Conservation (phyloP, 139 green algal species). For the Mesotaenium endlicherianum region DNA sequence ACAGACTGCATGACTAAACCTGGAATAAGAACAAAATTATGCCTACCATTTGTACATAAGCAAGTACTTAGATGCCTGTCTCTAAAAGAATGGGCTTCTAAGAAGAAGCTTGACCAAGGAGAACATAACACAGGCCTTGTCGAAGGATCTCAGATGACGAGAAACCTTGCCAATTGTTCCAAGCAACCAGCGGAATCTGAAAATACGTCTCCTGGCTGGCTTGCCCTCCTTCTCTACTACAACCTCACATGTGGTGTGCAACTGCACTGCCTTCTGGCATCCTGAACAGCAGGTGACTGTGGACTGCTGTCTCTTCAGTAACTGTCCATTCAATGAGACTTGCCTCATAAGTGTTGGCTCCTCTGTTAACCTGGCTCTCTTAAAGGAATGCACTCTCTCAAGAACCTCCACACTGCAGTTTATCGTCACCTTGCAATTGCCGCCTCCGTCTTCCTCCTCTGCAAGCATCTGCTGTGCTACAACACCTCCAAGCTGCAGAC, state of each 20-base stretch:
- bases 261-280: neutral
- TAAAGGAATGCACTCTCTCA: neutral
- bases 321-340: neutral
- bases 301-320: neutral
- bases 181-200: slow-evolving; percentile 9
- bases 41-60: neutral
- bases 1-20: too few species aligned
- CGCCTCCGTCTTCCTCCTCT: neutral
- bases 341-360: neutral
- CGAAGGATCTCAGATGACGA: slow-evolving; percentile 8
- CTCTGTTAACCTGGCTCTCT: neutral
- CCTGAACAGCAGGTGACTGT: neutral
- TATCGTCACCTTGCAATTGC: neutral
- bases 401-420: neutral
- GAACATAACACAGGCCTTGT: slow-evolving; percentile 18
- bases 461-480: neutral
- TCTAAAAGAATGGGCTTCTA: slow-evolving; percentile 18
- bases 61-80: neutral
- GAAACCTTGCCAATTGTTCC: neutral
- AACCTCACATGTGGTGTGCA: slow-evolving; percentile 8
- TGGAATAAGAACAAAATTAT: too few species aligned
- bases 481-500: neutral
- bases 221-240: neutral
- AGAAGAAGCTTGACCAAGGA: slow-evolving; percentile 7
- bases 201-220: neutral